Percentiles rank a stretch among this genome's conserved stretches.
Evolutionary conservation across 1,284 basidiomycete genomes (phyloP).

Genomic region (Fomitopsis schrenkii): DNA sequence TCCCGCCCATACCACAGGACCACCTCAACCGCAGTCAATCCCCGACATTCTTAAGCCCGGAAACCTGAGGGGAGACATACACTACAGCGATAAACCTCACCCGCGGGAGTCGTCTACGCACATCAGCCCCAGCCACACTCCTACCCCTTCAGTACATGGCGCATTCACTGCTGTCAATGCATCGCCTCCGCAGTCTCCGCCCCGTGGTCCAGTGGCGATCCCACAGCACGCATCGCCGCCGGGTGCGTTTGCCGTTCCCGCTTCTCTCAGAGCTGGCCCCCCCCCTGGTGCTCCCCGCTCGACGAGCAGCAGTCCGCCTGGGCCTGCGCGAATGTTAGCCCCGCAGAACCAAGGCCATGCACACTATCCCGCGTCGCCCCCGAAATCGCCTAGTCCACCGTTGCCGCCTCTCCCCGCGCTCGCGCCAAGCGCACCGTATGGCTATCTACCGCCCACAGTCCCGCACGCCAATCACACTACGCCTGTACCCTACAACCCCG

Average conservation of each 20-base stretch:
- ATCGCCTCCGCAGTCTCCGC: slow-evolving; percentile 7
- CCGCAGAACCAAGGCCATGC: background rate
- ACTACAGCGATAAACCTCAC: slow-evolving; percentile 20
- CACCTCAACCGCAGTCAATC: slow-evolving; percentile 20
- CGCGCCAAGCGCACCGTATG: background rate
- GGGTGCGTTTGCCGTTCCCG: background rate
- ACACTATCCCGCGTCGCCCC: slow-evolving; percentile 1
- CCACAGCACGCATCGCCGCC: background rate
- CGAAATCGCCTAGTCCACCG: background rate
- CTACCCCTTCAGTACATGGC: slow-evolving; percentile 3
- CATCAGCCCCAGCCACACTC: slow-evolving; percentile 9
- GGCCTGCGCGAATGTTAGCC: background rate
- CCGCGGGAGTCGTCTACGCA: slow-evolving; percentile 4
- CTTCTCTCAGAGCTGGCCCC: background rate
- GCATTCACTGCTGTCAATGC: background rate
- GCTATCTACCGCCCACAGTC: background rate
- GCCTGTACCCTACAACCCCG: too few relatives aligned
- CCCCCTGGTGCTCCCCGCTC: background rate
- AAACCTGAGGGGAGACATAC: slow-evolving; percentile 20
- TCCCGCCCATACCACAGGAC: slow-evolving; percentile 37
- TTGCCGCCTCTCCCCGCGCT: background rate
- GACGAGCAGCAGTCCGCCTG: background rate
- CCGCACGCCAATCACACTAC: background rate
- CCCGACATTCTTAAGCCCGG: slow-evolving; percentile 44
- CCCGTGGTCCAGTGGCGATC: background rate